A percentile compares a stretch with the other conserved stretches of the same genome.
Evolutionary conservation across 2,329 filamentous ascomycete genomes (phyloP).

Genomic region (Ceratocystis destructans): DNA sequence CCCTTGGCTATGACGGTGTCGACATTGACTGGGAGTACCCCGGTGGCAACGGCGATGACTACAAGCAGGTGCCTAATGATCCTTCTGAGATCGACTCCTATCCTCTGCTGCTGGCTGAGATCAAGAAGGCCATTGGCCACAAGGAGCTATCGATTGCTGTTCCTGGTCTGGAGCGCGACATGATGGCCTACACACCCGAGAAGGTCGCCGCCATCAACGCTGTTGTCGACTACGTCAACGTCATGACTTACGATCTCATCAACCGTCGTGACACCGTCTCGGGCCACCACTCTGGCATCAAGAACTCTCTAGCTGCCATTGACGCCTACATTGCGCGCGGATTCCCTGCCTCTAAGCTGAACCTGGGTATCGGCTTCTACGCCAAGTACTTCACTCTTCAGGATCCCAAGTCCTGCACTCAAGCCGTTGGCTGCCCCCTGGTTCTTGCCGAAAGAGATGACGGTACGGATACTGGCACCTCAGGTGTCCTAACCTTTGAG

Average conservation of each 20-base stretch:
- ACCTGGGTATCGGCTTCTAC: conserved; percentile 54
- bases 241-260: conserved; percentile 57
- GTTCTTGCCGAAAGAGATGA: conserved; percentile 37
- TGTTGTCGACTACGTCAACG: conserved; percentile 54
- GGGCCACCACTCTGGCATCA: conserved; percentile 50
- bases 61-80: conserved; percentile 52
- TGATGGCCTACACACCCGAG: conserved; percentile 50
- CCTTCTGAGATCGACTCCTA: conserved; percentile 49
- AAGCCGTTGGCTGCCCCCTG: conserved; percentile 41
- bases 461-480: not conserved
- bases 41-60: conserved; percentile 32
- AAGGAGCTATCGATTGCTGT: conserved; percentile 52
- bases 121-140: conserved; percentile 43
- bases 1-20: too few species aligned
- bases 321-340: conserved; percentile 46
- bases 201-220: conserved; percentile 44
- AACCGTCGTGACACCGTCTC: conserved; percentile 53
- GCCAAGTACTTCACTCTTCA: conserved; percentile 48
- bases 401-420: conserved; percentile 27
- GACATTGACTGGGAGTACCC: conserved; percentile 24
- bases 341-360: conserved; percentile 37
- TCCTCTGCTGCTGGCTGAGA: conserved; percentile 43
- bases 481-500: not conserved
- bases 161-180: conserved; percentile 48
- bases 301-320: conserved; percentile 39